These are phyloP conservation scores for Wickerhamiella azyma DNA, from an alignment of 805 yeast genomes.

Conservation along the genomic window DNA sequence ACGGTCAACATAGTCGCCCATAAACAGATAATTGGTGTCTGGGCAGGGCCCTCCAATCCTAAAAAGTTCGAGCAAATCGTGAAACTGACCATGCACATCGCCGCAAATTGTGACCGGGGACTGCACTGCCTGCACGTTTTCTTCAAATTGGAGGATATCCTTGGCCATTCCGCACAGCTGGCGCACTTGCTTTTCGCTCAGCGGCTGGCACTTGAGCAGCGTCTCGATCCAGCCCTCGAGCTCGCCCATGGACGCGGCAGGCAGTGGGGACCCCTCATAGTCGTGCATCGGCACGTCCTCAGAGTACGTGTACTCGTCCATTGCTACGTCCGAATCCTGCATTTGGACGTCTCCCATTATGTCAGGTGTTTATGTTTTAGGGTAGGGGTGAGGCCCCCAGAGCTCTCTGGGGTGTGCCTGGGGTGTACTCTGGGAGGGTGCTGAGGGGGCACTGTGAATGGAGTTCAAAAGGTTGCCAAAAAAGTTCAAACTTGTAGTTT, in stretches of 20 bases:
- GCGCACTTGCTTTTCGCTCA: slow-evolving; percentile 67
- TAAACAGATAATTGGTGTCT: slow-evolving; percentile 76
- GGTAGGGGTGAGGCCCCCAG: too few relatives aligned
- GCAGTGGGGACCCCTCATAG: slow-evolving; percentile 7
- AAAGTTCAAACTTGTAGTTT: too few relatives aligned
- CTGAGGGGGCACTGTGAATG: neutral
- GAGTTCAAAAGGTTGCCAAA: too few relatives aligned
- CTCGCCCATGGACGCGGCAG: slow-evolving; percentile 45
- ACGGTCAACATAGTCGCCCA: slow-evolving; percentile 87
- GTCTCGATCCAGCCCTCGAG: slow-evolving; percentile 86
- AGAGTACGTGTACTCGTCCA: slow-evolving; percentile 7
- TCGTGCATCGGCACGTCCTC: slow-evolving; percentile 7
- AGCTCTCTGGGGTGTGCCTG: too few relatives aligned
- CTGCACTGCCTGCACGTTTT: slow-evolving; percentile 86
- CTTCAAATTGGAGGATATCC: slow-evolving; percentile 81
- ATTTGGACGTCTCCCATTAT: slow-evolving; percentile 29
- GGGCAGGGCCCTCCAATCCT: slow-evolving; percentile 95
- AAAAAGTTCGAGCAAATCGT: slow-evolving; percentile 87
- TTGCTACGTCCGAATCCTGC: slow-evolving; percentile 22
- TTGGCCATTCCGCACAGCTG: slow-evolving; percentile 80
- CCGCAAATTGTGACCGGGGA: slow-evolving; percentile 97
- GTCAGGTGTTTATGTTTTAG: neutral
- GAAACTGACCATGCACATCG: slow-evolving; percentile 94
- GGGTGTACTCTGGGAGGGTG: too few relatives aligned
- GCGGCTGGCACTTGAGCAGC: slow-evolving; percentile 68